A percentile compares a stretch with the other conserved stretches of the same genome.
These are phyloP conservation scores for Penicillium parvum DNA, from an alignment of 495 filamentous ascomycete species.

Conservation along the genomic window DNA sequence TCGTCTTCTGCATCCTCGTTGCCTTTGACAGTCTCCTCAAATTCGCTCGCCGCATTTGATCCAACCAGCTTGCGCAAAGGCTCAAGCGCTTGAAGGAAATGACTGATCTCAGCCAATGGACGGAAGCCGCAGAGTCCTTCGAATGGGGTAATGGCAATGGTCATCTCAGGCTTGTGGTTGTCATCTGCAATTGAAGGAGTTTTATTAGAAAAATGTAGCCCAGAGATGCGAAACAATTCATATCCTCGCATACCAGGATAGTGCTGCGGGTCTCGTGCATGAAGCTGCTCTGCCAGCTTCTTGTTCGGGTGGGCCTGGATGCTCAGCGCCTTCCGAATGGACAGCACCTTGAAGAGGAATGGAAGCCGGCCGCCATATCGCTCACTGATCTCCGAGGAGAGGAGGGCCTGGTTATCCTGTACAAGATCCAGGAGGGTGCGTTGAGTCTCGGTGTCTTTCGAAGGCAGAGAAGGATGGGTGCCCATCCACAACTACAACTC, in stretches of 20 bases:
- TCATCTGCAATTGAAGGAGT: slow-evolving; percentile 57
- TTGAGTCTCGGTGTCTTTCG: slow-evolving; percentile 78
- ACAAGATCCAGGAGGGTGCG: slow-evolving; percentile 87
- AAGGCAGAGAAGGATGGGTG: slow-evolving; percentile 92
- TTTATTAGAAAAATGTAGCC: neutral
- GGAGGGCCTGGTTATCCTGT: slow-evolving; percentile 77
- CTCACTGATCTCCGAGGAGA: slow-evolving; percentile 65
- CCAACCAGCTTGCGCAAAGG: slow-evolving; percentile 75
- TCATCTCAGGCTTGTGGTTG: slow-evolving; percentile 99
- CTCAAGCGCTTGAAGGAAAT: slow-evolving; percentile 73
- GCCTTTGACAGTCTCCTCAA: slow-evolving; percentile 61
- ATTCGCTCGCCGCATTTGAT: slow-evolving; percentile 58
- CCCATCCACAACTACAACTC: slow-evolving; percentile 88
- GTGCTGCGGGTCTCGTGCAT: slow-evolving; percentile 82
- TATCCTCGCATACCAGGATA: slow-evolving; percentile 62
- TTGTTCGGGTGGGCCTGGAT: slow-evolving; percentile 99
- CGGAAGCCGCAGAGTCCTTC: slow-evolving; percentile 96
- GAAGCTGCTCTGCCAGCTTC: slow-evolving; percentile 86
- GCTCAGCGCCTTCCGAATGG: slow-evolving; percentile 86
- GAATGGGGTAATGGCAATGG: slow-evolving; percentile 92
- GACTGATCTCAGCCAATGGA: slow-evolving; percentile 76
- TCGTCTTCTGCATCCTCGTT: slow-evolving; percentile 58
- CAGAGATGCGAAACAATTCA: neutral
- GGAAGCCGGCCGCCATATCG: slow-evolving; percentile 77
- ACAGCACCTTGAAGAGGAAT: slow-evolving; percentile 96